Evolutionary conservation across 1,139 yeast genomes (phyloP), one percentile per base, ranked within the genome.

Genomic region (Sugiyamaella grinbergsii): DNA sequence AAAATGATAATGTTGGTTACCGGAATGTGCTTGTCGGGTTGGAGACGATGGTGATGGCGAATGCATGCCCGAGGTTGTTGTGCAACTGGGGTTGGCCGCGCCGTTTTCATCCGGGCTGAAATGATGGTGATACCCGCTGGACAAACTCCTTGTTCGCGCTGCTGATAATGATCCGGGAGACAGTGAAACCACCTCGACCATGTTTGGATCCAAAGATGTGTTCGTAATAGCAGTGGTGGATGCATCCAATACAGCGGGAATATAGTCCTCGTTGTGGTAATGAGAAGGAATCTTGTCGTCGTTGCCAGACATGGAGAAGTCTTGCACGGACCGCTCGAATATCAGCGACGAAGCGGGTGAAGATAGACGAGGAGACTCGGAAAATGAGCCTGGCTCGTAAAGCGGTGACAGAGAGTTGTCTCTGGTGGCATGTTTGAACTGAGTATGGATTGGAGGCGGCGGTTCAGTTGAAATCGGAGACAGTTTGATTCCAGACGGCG

Each of bases 171-270:
- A 54, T 7, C 82, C 78, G 58, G 91, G 76, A 60, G 91, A 55
- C 31, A 66, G 78, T 10, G 70, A 82, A 33, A 85, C 78, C 74
- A 86, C 80, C 57, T 86, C 93, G 19, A 85, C 80, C 53, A 80
- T 78, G 60, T 83, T 85, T 56, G 85, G 74, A 61, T 83, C 79
- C 11, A 85, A 73, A 47, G 73, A 69, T 39, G 77, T 71, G 59
- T 81, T 83, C 38, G 77, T 76, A 47, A 86, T 74, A 32, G 84
- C 76, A 42, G 81, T 76, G 2, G 93, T 80, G 22, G 91, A 78
- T 7, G 91, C 91, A 62, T 87, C 95, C 62, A 89, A 73, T 7
- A 90, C 90, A 1, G 96, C 90, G 1, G 95, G 90, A 46, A 87
- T 85, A 59, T 74, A 81, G 66, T 87, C 89, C 64, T 87, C 85